Conservation (phyloP, 176 grass and related monocot species). For the Triticum timopheevii region DNA sequence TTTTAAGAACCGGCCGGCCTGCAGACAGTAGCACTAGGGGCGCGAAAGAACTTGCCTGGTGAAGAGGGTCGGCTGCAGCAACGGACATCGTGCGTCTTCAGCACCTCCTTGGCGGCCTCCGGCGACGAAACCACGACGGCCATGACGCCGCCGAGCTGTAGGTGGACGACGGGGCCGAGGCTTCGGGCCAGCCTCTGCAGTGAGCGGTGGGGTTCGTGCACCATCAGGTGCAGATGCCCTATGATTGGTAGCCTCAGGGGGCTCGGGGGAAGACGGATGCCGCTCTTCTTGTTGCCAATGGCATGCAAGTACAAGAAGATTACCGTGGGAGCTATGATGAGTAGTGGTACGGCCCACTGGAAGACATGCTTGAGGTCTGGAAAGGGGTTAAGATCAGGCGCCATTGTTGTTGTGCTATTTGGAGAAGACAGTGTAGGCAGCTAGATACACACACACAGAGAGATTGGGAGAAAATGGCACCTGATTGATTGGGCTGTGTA, state of each 20-base stretch:
- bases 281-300: neutral
- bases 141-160: slow-evolving; percentile 3
- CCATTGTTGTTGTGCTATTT: neutral
- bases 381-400: neutral
- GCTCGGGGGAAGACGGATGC: neutral
- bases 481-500: neutral
- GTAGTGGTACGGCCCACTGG: neutral
- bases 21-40: neutral
- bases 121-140: slow-evolving; percentile 8
- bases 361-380: neutral
- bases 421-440: neutral
- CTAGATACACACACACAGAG: neutral
- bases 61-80: slow-evolving; percentile 24
- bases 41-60: neutral
- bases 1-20: neutral
- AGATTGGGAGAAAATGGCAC: neutral
- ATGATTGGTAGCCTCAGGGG: neutral
- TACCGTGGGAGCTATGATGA: neutral
- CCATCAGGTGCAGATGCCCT: slow-evolving; percentile 27
- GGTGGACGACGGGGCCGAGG: neutral
- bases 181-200: slow-evolving; percentile 3
- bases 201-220: neutral
- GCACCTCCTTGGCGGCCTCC: slow-evolving; percentile 15
- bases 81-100: slow-evolving; percentile 18
- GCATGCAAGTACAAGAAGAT: neutral